Base-by-base conservation (phyloP, 164 flowering plant genomes). In the Aristolochia fimbriata region DNA sequence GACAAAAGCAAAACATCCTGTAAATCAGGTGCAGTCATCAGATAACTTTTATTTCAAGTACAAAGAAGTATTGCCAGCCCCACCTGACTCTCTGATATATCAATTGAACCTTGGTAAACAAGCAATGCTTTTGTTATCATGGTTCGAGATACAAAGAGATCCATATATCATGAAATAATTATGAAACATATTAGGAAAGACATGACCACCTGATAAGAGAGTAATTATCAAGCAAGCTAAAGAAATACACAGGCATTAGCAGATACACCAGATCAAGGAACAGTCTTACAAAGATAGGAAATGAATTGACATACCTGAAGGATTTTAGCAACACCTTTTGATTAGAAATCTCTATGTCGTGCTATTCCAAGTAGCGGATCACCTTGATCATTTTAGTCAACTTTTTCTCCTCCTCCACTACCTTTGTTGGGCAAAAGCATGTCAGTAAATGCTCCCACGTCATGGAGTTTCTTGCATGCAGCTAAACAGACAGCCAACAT, bases 361-460 rank as follows among this genome's bases (percentile, higher is more conserved):
- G 99, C 95, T 65, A 96, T 94, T 71, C 99, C 99, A 61, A 96
- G 91, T 54, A 91, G 79, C 63, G 95, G 86, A 54, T 90, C 96
- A 43, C 86, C 97, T 72, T 81, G 93, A 67, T 91, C 93, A 73
- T 74, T 83, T 63, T 77, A 79, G 50, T 88, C 91, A 60, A 62
- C 77, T 67, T 88, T 83, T 62, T 88, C 91, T 60, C 70, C 78
- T 48, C 82, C 89, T 74, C 87, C 87, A 68, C 84, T 87, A 68
- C 99, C 99, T 74, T 85, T 94, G 76, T 94, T 96, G 24, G 99
- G 99, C 77, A 94, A 81, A 51, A 94, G 95, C 97, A 94, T 88
- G 74, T 94, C 99, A 25, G 97, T 94, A 69, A 94, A 88, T 66
- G 95, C 99, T 58, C 97, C 99, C 97, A 94, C 83, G 77, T 88